phyloP scores from a whole-genome alignment of 1,139 yeast species.

The Candida freyschussii region DNA sequence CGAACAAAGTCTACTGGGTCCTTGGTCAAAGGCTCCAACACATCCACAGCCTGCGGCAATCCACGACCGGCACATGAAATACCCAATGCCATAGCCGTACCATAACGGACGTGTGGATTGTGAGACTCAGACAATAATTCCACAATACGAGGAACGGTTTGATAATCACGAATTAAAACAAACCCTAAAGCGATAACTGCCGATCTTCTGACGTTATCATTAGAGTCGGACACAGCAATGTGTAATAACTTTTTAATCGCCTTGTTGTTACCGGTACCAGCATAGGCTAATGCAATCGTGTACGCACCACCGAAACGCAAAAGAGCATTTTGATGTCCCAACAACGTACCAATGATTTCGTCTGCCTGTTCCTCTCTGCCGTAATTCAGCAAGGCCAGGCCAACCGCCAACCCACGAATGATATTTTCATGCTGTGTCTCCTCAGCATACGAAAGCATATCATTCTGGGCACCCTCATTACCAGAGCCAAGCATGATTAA shows the following conservation, averaged over 20 bases:
- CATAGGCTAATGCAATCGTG: slow-evolving; percentile 91
- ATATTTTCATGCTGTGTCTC: slow-evolving; percentile 97
- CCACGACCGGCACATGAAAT: slow-evolving; percentile 97
- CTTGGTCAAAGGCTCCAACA: slow-evolving; percentile 85
- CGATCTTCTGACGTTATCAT: slow-evolving; percentile 95
- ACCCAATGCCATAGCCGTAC: slow-evolving; percentile 96
- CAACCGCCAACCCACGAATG: slow-evolving; percentile 85
- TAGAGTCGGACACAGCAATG: slow-evolving; percentile 93
- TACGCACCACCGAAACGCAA: slow-evolving; percentile 96
- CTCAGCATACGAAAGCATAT: slow-evolving; percentile 87
- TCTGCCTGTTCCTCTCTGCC: slow-evolving; percentile 86
- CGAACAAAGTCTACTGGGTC: slow-evolving; percentile 97
- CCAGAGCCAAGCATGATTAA: slow-evolving; percentile 95
- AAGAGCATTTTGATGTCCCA: slow-evolving; percentile 74
- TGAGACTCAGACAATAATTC: slow-evolving; percentile 91
- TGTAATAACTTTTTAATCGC: slow-evolving; percentile 87
- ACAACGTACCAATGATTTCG: slow-evolving; percentile 57
- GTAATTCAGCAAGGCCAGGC: slow-evolving; percentile 80
- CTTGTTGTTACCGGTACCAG: slow-evolving; percentile 88
- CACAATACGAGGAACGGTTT: slow-evolving; percentile 93
- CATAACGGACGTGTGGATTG: slow-evolving; percentile 97
- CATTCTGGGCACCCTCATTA: slow-evolving; percentile 61
- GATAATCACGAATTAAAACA: slow-evolving; percentile 82
- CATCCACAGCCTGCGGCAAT: slow-evolving; percentile 81
- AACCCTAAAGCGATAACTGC: slow-evolving; percentile 94